Conservation (phyloP, 371 early-diverging fungal genomes). For the Apophysomyces sp. region DNA sequence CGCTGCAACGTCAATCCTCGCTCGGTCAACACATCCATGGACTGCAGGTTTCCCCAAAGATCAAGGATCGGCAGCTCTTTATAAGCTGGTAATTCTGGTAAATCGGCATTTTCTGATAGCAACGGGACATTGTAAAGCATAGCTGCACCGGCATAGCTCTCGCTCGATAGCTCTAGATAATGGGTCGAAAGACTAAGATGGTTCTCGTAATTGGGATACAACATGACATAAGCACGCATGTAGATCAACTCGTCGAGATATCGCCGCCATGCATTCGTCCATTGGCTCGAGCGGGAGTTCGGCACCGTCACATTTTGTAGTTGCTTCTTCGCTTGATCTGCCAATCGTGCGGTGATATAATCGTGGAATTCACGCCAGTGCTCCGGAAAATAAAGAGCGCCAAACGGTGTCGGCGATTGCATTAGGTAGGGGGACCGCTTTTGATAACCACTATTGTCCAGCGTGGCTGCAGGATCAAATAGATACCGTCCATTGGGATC, state of each 20-base stretch:
- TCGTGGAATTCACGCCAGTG: constrained; percentile 71
- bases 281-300: constrained; percentile 48
- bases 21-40: constrained; percentile 31
- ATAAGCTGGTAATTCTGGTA: constrained; percentile 14
- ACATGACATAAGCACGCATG: constrained; percentile 60
- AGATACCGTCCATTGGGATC: constrained; percentile 29
- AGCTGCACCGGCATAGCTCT: constrained; percentile 33
- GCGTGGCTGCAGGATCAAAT: constrained; percentile 14
- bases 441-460: constrained; percentile 30
- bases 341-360: constrained; percentile 54
- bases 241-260: constrained; percentile 64
- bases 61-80: constrained; percentile 51
- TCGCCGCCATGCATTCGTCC: constrained; percentile 63
- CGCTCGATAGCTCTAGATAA: constrained; percentile 51
- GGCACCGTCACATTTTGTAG: constrained; percentile 48
- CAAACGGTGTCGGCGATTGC: constrained; percentile 54
- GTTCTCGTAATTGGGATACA: constrained; percentile 57
- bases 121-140: constrained; percentile 51
- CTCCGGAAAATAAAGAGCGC: constrained; percentile 65
- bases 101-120: constrained; percentile 29
- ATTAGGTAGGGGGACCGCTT: constrained; percentile 43
- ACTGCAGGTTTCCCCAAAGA: constrained; percentile 44
- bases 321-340: constrained; percentile 40
- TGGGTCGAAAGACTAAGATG: constrained; percentile 53
- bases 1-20: constrained; percentile 47